Evolutionary conservation across 768 basidiomycete genomes (phyloP).

Genomic region (Ramaria sp.): DNA sequence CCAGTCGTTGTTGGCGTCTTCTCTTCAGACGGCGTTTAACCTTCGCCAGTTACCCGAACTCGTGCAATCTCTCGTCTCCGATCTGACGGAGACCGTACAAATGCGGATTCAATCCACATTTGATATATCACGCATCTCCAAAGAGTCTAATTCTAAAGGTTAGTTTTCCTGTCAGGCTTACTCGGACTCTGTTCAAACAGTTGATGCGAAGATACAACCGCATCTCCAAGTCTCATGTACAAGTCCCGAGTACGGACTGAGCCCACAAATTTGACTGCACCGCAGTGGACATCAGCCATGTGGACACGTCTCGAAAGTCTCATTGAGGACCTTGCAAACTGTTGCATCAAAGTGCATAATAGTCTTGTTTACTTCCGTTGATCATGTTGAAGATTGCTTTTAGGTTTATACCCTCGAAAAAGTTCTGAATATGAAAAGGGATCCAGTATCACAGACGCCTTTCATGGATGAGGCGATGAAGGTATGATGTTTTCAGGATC

Average conservation of each 20-base stretch:
- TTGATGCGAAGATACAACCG: constrained; percentile 7
- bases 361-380: not conserved
- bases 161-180: not conserved
- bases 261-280: constrained; percentile 78
- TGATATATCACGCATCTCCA: constrained; percentile 78
- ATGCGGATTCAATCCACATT: constrained; percentile 73
- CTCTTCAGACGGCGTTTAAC: constrained; percentile 93
- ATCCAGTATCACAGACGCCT: constrained; percentile 58
- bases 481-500: constrained; percentile 29
- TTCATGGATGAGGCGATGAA: constrained; percentile 95
- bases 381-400: not conserved
- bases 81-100: constrained; percentile 77
- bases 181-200: not conserved
- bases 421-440: constrained; percentile 82
- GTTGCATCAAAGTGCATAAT: constrained; percentile 70
- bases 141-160: constrained; percentile 80
- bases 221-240: constrained; percentile 43
- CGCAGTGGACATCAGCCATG: constrained; percentile 74
- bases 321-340: constrained; percentile 80
- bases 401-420: constrained; percentile 91
- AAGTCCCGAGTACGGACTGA: constrained; percentile 83
- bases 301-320: constrained; percentile 77
- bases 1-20: constrained; percentile 82
- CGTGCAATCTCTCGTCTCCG: constrained; percentile 65
- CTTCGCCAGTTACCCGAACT: constrained; percentile 75